Percentiles rank a stretch among this genome's conserved stretches.
These are phyloP conservation scores for Cryptococcus neoformans DNA, from an alignment of 1,284 basidiomycete species.

Conservation along the genomic window DNA sequence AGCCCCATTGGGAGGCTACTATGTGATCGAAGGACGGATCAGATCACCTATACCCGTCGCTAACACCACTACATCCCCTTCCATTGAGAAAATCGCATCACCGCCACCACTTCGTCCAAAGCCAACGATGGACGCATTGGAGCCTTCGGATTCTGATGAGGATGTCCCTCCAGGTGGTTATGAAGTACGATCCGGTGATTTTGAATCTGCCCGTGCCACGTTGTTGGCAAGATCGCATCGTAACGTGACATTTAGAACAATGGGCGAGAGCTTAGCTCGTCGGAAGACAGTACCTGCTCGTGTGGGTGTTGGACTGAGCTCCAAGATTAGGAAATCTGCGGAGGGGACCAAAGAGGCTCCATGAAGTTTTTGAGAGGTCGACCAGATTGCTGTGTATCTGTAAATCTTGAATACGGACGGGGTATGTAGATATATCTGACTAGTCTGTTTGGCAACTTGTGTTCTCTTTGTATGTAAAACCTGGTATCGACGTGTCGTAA, in stretches of 20 bases:
- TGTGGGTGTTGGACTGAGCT: not conserved
- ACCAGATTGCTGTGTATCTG: too few species aligned
- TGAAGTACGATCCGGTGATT: slow-evolving; percentile 20
- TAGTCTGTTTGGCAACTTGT: too few species aligned
- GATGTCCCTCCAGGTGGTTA: slow-evolving; percentile 46
- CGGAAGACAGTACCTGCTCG: slow-evolving; percentile 11
- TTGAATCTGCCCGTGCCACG: slow-evolving; percentile 6
- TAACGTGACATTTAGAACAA: not conserved
- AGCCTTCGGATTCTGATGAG: slow-evolving; percentile 48
- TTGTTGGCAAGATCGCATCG: slow-evolving; percentile 2
- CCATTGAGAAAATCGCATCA: not conserved
- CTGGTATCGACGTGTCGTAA: too few species aligned
- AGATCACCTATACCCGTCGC: slow-evolving; percentile 8
- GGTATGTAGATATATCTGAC: too few species aligned
- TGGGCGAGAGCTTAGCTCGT: not conserved
- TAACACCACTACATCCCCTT: not conserved
- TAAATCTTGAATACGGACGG: too few species aligned
- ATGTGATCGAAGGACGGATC: slow-evolving; percentile 28
- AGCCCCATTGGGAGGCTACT: slow-evolving; percentile 43
- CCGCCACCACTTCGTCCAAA: slow-evolving; percentile 1
- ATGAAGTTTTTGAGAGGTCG: not conserved
- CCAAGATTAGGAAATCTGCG: not conserved
- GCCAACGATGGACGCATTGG: slow-evolving; percentile 28
- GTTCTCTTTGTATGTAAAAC: too few species aligned
- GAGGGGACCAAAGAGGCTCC: slow-evolving; percentile 8